Base-by-base conservation (phyloP, 2,329 filamentous ascomycete species). In the Onygenales sp. region DNA sequence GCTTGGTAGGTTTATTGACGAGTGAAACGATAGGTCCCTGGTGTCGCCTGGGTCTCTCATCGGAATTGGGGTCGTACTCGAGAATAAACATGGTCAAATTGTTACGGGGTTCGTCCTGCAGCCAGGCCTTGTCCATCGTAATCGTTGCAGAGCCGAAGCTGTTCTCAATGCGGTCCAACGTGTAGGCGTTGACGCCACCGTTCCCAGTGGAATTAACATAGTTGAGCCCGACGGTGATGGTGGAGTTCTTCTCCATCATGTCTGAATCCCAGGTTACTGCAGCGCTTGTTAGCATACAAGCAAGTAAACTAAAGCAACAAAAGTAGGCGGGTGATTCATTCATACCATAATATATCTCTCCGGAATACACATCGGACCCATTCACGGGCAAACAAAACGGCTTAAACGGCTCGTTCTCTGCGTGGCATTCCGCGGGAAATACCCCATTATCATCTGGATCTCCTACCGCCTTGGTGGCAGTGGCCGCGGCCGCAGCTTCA, bases 61-160 rank as follows among this genome's bases (percentile, higher is more conserved):
- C 60, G 1, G 52, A 51, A 2, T 60, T 54, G 27, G 62, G 56
- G 35, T 64, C 61, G 39, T 64, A 62, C 47, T 66, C 62, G 35
- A 71, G 59, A 31, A 72, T 66, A 49, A 66, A 66, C 32, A 70
- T 57, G 7, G 70, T 69, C 43, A 75, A 59, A 44, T 69, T 69
- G 57, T 71, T 72, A 39, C 60, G 59, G 7, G 59, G 36, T 47
- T 68, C 63, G 54, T 62, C 69, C 52, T 72, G 69, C 41, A 73
- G 63, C 71, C 70, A 74, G n/a, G 63, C 62, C 50, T 69, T 64
- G 31, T 66, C 59, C 64, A 72, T 72, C 11, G 62, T 61, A 8
- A 75, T 57, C 2, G 65, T 59, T n/a, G 68, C 61, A 54, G 67
- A 70, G 46, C 72, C 72, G 55, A 68, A 64, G 38, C 63, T 64